Percentiles rank a stretch among this genome's conserved stretches.
Evolutionary conservation across 2,329 filamentous ascomycete species (phyloP).

Genomic region (Oidium heveae): DNA sequence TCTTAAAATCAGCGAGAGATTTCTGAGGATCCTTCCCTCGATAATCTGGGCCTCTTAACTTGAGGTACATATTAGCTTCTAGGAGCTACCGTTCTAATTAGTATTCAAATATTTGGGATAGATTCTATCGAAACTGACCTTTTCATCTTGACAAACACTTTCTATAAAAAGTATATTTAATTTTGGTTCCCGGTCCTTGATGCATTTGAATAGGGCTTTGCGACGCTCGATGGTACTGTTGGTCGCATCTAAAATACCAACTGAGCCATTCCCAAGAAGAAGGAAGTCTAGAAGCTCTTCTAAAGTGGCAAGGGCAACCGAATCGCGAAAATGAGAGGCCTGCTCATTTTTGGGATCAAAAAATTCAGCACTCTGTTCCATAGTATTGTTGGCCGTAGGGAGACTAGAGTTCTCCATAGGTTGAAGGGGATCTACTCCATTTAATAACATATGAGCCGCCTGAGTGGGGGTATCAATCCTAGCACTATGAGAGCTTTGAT

Average conservation of each 20-base stretch:
- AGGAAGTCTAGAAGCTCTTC: conserved; percentile 86
- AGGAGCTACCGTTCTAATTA: conserved; percentile 27
- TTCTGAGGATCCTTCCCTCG: conserved; percentile 71
- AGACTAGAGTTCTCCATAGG: conserved; percentile 4
- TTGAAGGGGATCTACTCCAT: conserved; percentile 17
- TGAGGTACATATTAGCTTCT: conserved; percentile 91
- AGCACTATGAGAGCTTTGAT: conserved; percentile 4
- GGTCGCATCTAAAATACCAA: conserved; percentile 89
- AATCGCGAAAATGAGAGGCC: conserved; percentile 64
- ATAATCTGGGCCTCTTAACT: conserved; percentile 89
- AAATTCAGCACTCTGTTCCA: conserved; percentile 79
- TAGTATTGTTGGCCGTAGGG: conserved; percentile 20
- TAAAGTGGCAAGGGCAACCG: conserved; percentile 74
- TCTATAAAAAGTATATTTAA: conserved; percentile 88
- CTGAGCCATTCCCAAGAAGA: conserved; percentile 53
- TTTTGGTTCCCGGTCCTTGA: conserved; percentile 60
- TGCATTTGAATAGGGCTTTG: conserved; percentile 58
- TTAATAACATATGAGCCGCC: conserved; percentile 31
- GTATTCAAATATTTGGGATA: neutral
- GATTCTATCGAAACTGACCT: conserved; percentile 17
- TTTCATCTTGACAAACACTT: conserved; percentile 68
- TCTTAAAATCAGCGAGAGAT: conserved; percentile 75
- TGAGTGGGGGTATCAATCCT: conserved; percentile 18
- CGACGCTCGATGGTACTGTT: conserved; percentile 82
- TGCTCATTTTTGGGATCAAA: conserved; percentile 76